phyloP scores from a whole-genome alignment of 306 rosid species.

The Prunus persica region DNA sequence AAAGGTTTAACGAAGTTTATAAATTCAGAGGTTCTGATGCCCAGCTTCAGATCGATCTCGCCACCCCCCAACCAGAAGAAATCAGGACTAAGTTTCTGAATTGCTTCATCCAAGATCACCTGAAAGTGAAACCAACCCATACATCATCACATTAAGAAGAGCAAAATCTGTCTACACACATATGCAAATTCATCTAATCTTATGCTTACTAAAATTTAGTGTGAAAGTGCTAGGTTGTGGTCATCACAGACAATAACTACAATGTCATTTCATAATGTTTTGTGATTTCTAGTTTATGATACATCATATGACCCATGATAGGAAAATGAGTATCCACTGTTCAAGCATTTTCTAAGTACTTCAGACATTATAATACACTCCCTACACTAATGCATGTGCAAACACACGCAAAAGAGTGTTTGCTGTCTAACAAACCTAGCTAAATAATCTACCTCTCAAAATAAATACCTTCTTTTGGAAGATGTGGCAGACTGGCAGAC shows the following conservation, averaged over 20 bases:
- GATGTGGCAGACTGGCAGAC: conserved; percentile 29
- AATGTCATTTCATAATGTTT: not conserved
- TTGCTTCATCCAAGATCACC: conserved; percentile 91
- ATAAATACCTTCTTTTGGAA: conserved; percentile 6
- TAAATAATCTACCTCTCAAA: conserved; percentile 16
- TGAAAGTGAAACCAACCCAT: conserved; percentile 35
- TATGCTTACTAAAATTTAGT: not conserved
- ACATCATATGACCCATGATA: not conserved
- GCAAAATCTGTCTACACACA: not conserved
- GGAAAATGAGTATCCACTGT: not conserved
- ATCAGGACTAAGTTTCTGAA: conserved; percentile 71
- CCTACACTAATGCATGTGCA: conserved; percentile 18
- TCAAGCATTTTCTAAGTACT: not conserved
- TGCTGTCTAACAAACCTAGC: conserved; percentile 19
- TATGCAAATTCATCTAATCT: not conserved
- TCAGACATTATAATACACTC: not conserved
- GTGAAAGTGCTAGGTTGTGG: not conserved
- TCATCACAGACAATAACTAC: not conserved
- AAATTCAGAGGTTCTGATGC: conserved; percentile 62
- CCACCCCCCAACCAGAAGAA: conserved; percentile 99
- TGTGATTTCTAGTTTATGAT: not conserved
- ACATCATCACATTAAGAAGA: conserved; percentile 11
- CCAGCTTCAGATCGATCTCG: conserved; percentile 52
- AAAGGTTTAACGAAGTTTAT: conserved; percentile 64
- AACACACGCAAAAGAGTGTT: conserved; percentile 7